Conservation (phyloP, 768 basidiomycete genomes). For the Fomitopsis serialis region DNA sequence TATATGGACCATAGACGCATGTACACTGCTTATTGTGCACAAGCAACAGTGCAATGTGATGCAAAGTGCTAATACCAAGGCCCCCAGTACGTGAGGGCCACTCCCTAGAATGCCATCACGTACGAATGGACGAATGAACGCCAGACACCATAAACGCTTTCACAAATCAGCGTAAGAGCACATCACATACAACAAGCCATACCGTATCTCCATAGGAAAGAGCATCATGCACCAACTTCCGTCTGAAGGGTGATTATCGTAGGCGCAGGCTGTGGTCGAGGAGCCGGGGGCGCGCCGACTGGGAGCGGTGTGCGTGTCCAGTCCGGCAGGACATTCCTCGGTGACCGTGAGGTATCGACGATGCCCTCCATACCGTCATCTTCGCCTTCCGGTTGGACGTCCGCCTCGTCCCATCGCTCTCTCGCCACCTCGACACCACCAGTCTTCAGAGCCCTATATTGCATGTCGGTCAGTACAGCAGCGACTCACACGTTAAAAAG, state of each 20-base stretch:
- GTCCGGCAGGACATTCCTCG: conserved; percentile 60
- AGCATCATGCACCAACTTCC: conserved; percentile 28
- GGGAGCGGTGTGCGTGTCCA: conserved; percentile 71
- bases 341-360: conserved; percentile 20
- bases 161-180: no score
- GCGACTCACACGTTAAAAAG: background rate
- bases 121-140: no score
- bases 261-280: conserved; percentile 7
- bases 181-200: no score
- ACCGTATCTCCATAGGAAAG: no score
- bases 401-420: conserved; percentile 83
- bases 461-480: background rate
- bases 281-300: conserved; percentile 57
- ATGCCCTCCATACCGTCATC: conserved; percentile 25
- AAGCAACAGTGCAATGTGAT: no score
- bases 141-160: no score
- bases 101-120: no score
- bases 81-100: no score
- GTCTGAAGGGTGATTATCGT: conserved; percentile 17
- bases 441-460: conserved; percentile 71
- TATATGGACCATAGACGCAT: no score
- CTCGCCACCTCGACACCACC: conserved; percentile 77
- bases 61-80: no score
- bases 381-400: conserved; percentile 36
- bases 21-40: no score